Base-by-base conservation (phyloP, 148 eudicot species). In the Vaccinium myrtillus region DNA sequence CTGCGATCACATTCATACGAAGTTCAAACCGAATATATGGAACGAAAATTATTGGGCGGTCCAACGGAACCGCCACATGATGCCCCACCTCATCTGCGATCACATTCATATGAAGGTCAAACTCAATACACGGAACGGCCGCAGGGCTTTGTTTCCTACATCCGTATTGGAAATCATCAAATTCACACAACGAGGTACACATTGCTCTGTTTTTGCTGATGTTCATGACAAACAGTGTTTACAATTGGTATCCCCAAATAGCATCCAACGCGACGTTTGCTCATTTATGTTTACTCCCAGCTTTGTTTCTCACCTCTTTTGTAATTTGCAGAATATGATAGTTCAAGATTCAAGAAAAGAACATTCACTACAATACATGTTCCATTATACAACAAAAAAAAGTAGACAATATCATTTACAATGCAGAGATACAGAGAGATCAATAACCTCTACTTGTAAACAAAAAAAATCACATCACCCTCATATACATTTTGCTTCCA, bases 401-500 rank as follows among this genome's bases (percentile, higher is more conserved):
- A 6, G 2, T 9, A 11, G 30, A 50, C 14, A 49, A 36, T 23
- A 30, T 65, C 43, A 81, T 81, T 81, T 81, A 81, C 83, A 81
- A 69, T 49, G 58, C 76, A 67, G 76, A 67, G 56, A 75, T 46
- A 15, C 32, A 49, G 15, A 59, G 77, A 27, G 76, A 53, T 67
- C 83, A 7, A 27, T 63, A 32, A 67, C 56, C n/a, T 50, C 61
- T 30, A 78, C 8, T 3, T n/a, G 36, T 43, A 25, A 13, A 21
- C n/a, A 43, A 73, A 39, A 55, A 55, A 74, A 13, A 83, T 54
- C 76, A 74, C 69, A 30, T 51, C 65, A 32, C 65, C 43, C 79
- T 54, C 58, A n/a, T 50, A 74, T 83, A 74, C 84, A 83, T 30
- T 82, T 83, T 63, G 55, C 83, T 81, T 81, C 74, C 83, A 63